phyloP scores from a whole-genome alignment of 352 stramenopile genomes.

The Phytophthora pisi region DNA sequence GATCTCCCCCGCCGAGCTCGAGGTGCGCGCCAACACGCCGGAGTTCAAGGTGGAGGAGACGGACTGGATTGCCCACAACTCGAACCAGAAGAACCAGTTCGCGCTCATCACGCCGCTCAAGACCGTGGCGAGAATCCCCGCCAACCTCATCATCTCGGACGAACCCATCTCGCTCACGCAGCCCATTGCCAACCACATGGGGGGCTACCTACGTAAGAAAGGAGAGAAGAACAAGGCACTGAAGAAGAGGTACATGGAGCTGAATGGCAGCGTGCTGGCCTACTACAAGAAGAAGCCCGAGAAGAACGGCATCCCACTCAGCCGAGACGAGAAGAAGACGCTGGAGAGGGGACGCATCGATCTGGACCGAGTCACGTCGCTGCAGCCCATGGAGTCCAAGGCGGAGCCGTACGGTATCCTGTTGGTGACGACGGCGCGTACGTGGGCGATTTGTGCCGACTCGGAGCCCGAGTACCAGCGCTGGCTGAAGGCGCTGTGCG shows the following conservation, averaged over 20 bases:
- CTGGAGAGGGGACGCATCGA: conserved; percentile 79
- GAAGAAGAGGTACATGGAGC: conserved; percentile 86
- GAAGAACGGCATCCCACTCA: conserved; percentile 76
- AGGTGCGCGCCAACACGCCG: conserved; percentile 89
- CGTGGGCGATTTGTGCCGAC: conserved; percentile 78
- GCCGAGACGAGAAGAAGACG: conserved; percentile 74
- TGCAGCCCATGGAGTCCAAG: conserved; percentile 75
- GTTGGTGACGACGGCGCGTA: conserved; percentile 77
- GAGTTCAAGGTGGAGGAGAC: conserved; percentile 87
- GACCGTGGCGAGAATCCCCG: conserved; percentile 77
- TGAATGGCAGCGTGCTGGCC: conserved; percentile 70
- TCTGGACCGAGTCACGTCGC: conserved; percentile 77
- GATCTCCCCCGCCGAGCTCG: conserved; percentile 81
- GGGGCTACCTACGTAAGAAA: conserved; percentile 80
- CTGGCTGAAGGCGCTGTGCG: conserved; percentile 81
- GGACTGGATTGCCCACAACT: conserved; percentile 88
- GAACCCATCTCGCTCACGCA: conserved; percentile 41
- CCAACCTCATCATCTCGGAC: conserved; percentile 72
- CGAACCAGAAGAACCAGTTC: conserved; percentile 78
- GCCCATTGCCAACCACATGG: conserved; percentile 60
- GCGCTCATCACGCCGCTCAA: conserved; percentile 84
- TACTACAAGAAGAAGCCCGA: conserved; percentile 91
- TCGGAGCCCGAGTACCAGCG: conserved; percentile 74
- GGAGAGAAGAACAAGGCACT: conserved; percentile 86
- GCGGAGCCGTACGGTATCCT: conserved; percentile 77